Conservation (phyloP, 2,329 filamentous ascomycete species). For the Paecilomyces formosus region DNA sequence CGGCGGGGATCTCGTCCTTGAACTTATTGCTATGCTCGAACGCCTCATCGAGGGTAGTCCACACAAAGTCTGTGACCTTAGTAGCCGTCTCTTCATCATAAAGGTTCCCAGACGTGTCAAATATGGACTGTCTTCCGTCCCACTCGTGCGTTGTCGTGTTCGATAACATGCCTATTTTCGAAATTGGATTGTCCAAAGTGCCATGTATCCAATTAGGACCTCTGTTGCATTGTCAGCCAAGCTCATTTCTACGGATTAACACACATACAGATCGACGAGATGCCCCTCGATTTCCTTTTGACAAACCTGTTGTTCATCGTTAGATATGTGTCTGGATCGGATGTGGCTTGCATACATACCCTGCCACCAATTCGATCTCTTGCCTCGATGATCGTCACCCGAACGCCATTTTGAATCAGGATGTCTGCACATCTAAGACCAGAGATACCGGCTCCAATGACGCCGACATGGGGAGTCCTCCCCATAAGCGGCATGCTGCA, state of each 20-base stretch:
- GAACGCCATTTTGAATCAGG: slow-evolving; percentile 46
- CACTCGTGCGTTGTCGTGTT: slow-evolving; percentile 44
- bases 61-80: slow-evolving; percentile 41
- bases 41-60: slow-evolving; percentile 52
- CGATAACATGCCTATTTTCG: slow-evolving; percentile 48
- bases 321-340: slow-evolving; percentile 1
- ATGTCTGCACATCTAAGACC: slow-evolving; percentile 54
- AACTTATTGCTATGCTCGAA: slow-evolving; percentile 53
- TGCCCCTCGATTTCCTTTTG: slow-evolving; percentile 43
- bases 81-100: slow-evolving; percentile 26
- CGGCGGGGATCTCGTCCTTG: slow-evolving; percentile 42
- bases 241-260: neutral
- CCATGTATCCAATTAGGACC: slow-evolving; percentile 62
- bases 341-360: slow-evolving; percentile 28
- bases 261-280: slow-evolving; percentile 49
- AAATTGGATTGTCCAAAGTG: slow-evolving; percentile 52
- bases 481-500: slow-evolving; percentile 20
- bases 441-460: slow-evolving; percentile 55
- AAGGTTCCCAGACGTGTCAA: slow-evolving; percentile 39
- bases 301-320: slow-evolving; percentile 34
- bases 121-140: slow-evolving; percentile 44
- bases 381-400: slow-evolving; percentile 55
- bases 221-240: slow-evolving; percentile 25
- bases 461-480: slow-evolving; percentile 44
- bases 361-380: slow-evolving; percentile 52